Evolutionary conservation across 2,329 filamentous ascomycete genomes (phyloP).

Genomic region (Emmonsiellopsis sp.): DNA sequence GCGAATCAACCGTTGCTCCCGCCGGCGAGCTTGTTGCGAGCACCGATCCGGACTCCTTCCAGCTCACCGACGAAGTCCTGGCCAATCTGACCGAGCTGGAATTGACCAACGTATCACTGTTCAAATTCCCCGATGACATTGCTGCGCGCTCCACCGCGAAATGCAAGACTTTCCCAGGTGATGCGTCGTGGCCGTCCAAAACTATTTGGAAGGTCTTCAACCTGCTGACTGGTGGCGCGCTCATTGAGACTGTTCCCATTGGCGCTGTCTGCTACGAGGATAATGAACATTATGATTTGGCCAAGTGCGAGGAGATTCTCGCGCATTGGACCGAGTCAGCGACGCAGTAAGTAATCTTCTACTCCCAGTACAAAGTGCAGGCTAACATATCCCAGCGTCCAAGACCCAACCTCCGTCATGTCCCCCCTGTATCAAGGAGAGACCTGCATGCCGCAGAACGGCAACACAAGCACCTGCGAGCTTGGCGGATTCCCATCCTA

Average conservation of each 20-base stretch:
- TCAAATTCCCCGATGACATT: constrained; percentile 22
- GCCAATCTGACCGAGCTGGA: constrained; percentile 23
- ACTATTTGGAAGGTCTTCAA: constrained; percentile 24
- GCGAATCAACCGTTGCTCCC: background rate
- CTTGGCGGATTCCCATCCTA: constrained; percentile 22
- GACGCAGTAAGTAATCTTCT: background rate
- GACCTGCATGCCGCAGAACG: constrained; percentile 17
- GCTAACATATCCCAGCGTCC: background rate
- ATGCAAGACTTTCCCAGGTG: constrained; percentile 18
- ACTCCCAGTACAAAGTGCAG: background rate
- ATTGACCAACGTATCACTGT: constrained; percentile 23
- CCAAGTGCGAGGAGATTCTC: constrained; percentile 23
- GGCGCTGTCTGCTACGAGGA: constrained; percentile 27
- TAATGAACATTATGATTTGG: constrained; percentile 23
- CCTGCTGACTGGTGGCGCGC: constrained; percentile 24
- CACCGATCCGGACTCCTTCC: constrained; percentile 9
- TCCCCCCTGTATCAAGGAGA: constrained; percentile 18
- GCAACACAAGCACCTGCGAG: constrained; percentile 1
- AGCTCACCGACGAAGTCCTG: constrained; percentile 28
- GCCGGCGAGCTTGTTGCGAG: background rate
- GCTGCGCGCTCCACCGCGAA: constrained; percentile 33
- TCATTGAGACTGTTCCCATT: constrained; percentile 25
- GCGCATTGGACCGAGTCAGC: constrained; percentile 20
- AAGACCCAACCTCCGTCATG: constrained; percentile 21
- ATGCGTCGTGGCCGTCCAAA: constrained; percentile 13